Evolutionary conservation across 306 rosid genomes (phyloP).

Genomic region (Carpinus fangiana): DNA sequence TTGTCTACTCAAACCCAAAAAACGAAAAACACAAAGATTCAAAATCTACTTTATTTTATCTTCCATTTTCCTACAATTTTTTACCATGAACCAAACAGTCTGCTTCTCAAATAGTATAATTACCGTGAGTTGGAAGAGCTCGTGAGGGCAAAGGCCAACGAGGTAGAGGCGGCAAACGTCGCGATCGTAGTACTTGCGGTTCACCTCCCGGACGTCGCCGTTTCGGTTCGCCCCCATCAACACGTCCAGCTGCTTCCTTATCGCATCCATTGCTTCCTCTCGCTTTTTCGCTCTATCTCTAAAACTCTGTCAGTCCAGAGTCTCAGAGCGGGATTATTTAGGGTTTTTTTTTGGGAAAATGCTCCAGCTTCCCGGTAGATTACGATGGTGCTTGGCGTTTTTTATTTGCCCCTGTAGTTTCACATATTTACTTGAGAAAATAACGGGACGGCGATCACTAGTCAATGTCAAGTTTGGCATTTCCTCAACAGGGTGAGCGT

Average conservation of each 20-base stretch:
- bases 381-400: not conserved
- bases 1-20: not conserved
- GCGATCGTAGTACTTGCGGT: conserved; percentile 94
- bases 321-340: conserved; percentile 1
- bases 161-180: conserved; percentile 93
- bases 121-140: conserved; percentile 95
- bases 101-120: not conserved
- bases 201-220: conserved; percentile 97
- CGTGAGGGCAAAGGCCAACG: conserved; percentile 98
- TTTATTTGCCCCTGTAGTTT: conserved; percentile 1
- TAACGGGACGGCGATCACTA: no score
- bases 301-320: not conserved
- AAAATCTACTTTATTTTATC: not conserved
- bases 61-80: not conserved
- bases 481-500: no score
- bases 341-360: conserved; percentile 14
- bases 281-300: not conserved
- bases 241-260: conserved; percentile 96
- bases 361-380: no score
- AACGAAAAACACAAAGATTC: not conserved
- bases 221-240: conserved; percentile 98
- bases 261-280: conserved; percentile 68
- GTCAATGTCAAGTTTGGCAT: no score
- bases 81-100: not conserved
- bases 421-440: not conserved